A percentile compares a stretch with the other conserved stretches of the same genome.
These are phyloP conservation scores for Dactylis glomerata DNA, from an alignment of 176 grass and related monocot species.

Conservation along the genomic window DNA sequence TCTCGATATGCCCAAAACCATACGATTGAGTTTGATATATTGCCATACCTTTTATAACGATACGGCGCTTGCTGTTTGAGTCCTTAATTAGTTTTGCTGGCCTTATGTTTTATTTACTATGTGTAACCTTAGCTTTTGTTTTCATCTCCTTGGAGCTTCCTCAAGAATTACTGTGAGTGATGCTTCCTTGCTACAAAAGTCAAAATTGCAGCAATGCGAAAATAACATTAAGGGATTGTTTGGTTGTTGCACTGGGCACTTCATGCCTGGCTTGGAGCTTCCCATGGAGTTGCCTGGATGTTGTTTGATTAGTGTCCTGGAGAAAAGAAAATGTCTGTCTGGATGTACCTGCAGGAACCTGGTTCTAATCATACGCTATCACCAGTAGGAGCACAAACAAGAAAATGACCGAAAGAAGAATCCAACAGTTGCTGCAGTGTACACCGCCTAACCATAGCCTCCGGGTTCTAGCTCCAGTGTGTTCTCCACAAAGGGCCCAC, in stretches of 20 bases:
- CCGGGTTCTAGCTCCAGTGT: neutral
- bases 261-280: neutral
- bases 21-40: neutral
- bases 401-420: neutral
- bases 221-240: neutral
- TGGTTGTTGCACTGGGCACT: neutral
- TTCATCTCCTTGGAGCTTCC: neutral
- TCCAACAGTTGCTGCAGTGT: neutral
- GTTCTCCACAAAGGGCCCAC: neutral
- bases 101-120: neutral
- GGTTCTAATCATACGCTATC: neutral
- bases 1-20: neutral
- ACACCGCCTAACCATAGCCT: neutral
- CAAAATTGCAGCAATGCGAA: neutral
- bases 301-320: neutral
- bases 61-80: conserved; percentile 11
- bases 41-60: neutral
- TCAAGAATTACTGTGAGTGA: neutral
- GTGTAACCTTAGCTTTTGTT: conserved; percentile 11
- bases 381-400: neutral
- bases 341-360: neutral
- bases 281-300: neutral
- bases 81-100: neutral
- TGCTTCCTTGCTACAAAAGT: neutral
- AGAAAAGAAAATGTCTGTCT: neutral